phyloP scores from a whole-genome alignment of 2,329 filamentous ascomycete genomes.

The Uncinocarpus reesii region DNA sequence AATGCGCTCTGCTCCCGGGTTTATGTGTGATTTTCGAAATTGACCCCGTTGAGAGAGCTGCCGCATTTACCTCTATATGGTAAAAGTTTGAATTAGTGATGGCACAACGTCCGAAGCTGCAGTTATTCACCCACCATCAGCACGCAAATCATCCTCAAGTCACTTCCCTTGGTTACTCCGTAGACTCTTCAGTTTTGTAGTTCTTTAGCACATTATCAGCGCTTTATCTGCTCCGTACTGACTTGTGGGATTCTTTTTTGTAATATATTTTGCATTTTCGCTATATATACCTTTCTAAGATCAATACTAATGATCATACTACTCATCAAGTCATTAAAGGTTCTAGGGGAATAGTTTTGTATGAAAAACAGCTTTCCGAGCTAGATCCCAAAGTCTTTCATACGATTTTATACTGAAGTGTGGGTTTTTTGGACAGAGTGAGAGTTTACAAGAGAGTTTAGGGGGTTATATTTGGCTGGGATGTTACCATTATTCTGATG shows the following conservation, averaged over 20 bases:
- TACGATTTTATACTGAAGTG: neutral
- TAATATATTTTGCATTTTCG: neutral
- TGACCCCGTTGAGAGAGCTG: too few species aligned
- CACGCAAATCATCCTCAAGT: too few species aligned
- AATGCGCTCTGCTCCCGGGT: too few species aligned
- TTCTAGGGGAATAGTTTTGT: slow-evolving; percentile 5
- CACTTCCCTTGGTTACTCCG: neutral
- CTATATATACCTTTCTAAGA: slow-evolving; percentile 13
- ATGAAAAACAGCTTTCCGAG: slow-evolving; percentile 6
- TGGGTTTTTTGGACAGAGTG: neutral
- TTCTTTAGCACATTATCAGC: too few species aligned
- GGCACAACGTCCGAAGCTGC: too few species aligned
- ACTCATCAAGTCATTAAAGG: slow-evolving; percentile 5
- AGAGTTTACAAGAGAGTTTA: neutral
- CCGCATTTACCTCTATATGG: too few species aligned
- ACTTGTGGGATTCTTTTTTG: too few species aligned
- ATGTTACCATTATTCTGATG: neutral
- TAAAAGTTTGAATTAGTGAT: too few species aligned
- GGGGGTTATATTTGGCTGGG: neutral
- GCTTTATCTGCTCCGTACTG: too few species aligned
- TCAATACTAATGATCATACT: neutral
- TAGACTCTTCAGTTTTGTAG: too few species aligned
- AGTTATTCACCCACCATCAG: too few species aligned
- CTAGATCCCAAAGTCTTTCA: slow-evolving; percentile 12
- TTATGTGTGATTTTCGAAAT: neutral